Percentiles rank a stretch among this genome's conserved stretches.
Conservation (phyloP, 176 grass and related monocot genomes). For the Rhynchospora pubera region DNA sequence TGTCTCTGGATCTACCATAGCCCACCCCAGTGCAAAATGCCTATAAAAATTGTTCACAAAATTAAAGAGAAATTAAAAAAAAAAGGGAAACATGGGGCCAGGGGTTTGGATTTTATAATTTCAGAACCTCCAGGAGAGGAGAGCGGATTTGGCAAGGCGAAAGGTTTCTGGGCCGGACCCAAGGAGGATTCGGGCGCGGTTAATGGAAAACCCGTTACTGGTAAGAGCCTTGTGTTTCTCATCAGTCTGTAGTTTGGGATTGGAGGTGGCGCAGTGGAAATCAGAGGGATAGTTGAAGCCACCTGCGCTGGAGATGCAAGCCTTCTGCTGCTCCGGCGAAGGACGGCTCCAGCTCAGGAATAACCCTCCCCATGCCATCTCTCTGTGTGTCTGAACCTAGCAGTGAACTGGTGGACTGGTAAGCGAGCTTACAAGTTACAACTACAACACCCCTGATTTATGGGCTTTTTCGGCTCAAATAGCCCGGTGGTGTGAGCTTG, state of each 20-base stretch:
- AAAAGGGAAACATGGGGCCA: not conserved
- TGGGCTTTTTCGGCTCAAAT: not conserved
- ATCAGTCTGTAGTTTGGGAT: not conserved
- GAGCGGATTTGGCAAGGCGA: constrained; percentile 47
- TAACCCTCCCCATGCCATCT: constrained; percentile 53
- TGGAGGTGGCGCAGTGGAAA: constrained; percentile 30
- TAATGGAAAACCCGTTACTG: constrained; percentile 55
- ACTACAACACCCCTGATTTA: not conserved
- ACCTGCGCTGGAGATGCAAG: constrained; percentile 39
- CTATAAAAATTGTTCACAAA: constrained; percentile 1
- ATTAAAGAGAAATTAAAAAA: not conserved
- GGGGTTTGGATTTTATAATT: not conserved
- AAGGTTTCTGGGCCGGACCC: constrained; percentile 49
- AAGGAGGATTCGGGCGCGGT: constrained; percentile 38
- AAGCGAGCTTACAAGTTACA: not conserved
- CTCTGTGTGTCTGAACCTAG: not conserved
- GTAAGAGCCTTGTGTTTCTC: constrained; percentile 16
- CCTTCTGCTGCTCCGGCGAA: constrained; percentile 52
- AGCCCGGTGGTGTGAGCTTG: too few species aligned
- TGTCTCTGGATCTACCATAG: constrained; percentile 40
- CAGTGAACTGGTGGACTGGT: not conserved
- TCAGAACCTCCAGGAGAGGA: constrained; percentile 66
- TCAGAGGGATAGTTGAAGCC: constrained; percentile 57
- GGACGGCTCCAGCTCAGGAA: constrained; percentile 49
- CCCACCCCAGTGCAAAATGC: constrained; percentile 64